Base-by-base conservation (phyloP, 495 filamentous ascomycete genomes). In the Penicillium macrosclerotiorum region DNA sequence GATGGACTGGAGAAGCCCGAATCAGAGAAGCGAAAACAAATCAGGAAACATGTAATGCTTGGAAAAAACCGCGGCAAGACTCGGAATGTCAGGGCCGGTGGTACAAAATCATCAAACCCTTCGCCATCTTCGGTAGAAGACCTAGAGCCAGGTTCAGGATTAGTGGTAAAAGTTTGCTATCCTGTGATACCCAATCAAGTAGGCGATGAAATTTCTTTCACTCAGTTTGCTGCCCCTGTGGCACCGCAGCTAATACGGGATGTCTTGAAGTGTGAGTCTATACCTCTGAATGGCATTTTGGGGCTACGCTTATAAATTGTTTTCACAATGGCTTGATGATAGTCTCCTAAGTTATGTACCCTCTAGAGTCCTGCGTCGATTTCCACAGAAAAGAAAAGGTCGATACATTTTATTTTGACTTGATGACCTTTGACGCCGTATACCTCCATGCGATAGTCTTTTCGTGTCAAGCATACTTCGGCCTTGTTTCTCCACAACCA, bases 11-110 rank as follows among this genome's bases (percentile, higher is more conserved):
- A 32, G n/a, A 63, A 72, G 42, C 25, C 51, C 18, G 54, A 66
- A 29, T 37, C 62, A 5, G 54, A 67, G 17, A 37, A 57, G 27
- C 65, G 69, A 30, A 71, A 62, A 47, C 43, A 67, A 11, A 74
- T 74, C 44, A 60, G 72, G 26, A 72, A 69, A 46, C 67, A 74
- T 61, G 73, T 75, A 1, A 78, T 76, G 74, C 55, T 61, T 4
- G 74, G 74, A 5, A 76, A 74, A 58, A 77, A 77, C 43, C 55
- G 54, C 14, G 50, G 50, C 14, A 53, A 53, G 29, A 11, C 38
- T 12, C 50, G 44, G 3, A 35, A 30, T 3, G 8, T 13, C n/a
- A 14, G 12, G 22, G 3, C 25, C 16, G 19, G n/a, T n/a, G n/a
- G n/a, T n/a, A n/a, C n/a, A n/a, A n/a, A n/a, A n/a, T n/a, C n/a